Base-by-base conservation (phyloP, 352 stramenopile species). In the Phytophthora nicotianae region DNA sequence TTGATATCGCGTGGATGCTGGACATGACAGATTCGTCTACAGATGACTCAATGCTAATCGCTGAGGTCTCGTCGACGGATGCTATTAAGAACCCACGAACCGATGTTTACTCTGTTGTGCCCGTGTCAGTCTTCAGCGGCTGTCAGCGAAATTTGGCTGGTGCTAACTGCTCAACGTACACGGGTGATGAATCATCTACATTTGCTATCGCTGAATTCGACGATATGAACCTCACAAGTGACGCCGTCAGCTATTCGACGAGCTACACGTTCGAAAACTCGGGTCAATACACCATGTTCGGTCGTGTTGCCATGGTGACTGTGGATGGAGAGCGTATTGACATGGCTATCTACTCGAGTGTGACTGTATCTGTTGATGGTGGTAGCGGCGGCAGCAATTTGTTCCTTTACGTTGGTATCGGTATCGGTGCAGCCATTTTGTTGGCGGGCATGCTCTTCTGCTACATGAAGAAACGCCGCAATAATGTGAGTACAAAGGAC, bases 281-380 rank as follows among this genome's bases (percentile, higher is more conserved):
- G 2, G 84, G 84, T 2, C 58, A 81, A 46, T 91, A 88, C 65
- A 74, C 82, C 37, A 76, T 93, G 65, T 80, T 91, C 50, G 87
- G 80, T 10, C 82, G 81, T 17, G 77, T 90, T 29, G 81, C 74
- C 10, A 89, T 91, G 82, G 63, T 83, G 49, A 91, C 81, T 23
- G 70, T 81, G 24, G 84, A 93, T 58, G 84, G 84, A 14, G 69
- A 86, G 17, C 84, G 82, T 26, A 75, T 93, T 59, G 82, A 93
- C 43, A 90, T 91, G 82, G 84, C 84, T 13, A 86, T 93, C 27
- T 93, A 93, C 67, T 91, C 81, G 40, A 86, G 67, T 29, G 62
- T 91, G 29, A 74, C 74, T 9, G 84, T 89, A 23, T 74, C 82
- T 16, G 74, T 89, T n/a, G 56, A 77, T 0, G 67, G 60, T 33